Base-by-base conservation (phyloP, 2,329 filamentous ascomycete species). In the Dactylellina haptotyla region DNA sequence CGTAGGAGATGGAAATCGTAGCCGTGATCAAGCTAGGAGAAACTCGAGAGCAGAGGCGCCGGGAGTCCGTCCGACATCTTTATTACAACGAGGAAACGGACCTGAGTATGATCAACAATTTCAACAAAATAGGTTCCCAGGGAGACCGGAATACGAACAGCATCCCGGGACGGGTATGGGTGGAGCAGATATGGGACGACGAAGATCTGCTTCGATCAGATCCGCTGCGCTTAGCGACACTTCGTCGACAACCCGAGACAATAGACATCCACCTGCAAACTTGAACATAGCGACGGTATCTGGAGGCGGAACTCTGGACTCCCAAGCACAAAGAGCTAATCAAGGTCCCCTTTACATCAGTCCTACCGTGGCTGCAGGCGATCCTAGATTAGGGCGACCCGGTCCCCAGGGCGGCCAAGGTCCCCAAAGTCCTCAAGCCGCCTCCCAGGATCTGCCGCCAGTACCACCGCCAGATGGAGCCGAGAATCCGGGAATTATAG, bases 401-500 rank as follows among this genome's bases (percentile, higher is more conserved):
- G 81, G 37, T 75, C 62, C 66, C 18, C 67, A 56, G 25, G 46
- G 54, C 10, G 18, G 61, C 23, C 63, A 57, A 30, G n/a, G n/a
- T n/a, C n/a, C n/a, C n/a, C n/a, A n/a, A n/a, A n/a, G n/a, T n/a
- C n/a, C n/a, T n/a, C n/a, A n/a, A n/a, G n/a, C n/a, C n/a, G n/a
- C n/a, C n/a, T n/a, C n/a, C n/a, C n/a, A n/a, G n/a, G n/a, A n/a
- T n/a, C n/a, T n/a, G n/a, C n/a, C n/a, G n/a, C n/a, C n/a, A 20
- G 54, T 73, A 18, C 48, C 58, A 70, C 43, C 63, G 41, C 78
- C 75, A 76, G 66, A 83, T 76, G 51, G 81, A 61, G 79, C 81
- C 75, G 76, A 90, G 67, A 82, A 84, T 84, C 75, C 88, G n/a
- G n/a, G n/a, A n/a, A n/a, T n/a, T 84, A 80, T 86, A 82, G 78